Percentiles rank a stretch among this genome's conserved stretches.
Evolutionary conservation across 208 protist species (phyloP).

Genomic region (Phytomonas francai): DNA sequence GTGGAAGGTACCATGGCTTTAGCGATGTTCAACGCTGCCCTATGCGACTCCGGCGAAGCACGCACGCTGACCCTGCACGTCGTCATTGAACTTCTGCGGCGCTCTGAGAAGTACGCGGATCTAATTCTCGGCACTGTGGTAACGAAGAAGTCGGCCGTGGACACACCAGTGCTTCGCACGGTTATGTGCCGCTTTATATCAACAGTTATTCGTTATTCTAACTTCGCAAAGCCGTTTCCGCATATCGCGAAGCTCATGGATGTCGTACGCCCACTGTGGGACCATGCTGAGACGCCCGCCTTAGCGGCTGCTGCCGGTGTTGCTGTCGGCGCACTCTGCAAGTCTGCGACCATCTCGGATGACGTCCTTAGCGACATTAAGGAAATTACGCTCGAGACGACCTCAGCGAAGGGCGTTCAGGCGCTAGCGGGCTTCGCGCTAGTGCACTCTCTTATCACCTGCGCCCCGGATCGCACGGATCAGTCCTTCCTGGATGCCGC

Average conservation of each 20-base stretch:
- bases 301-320: constrained; percentile 60
- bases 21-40: constrained; percentile 83
- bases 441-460: constrained; percentile 60
- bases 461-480: constrained; percentile 44
- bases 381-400: constrained; percentile 49
- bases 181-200: constrained; percentile 88
- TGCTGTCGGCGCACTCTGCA: constrained; percentile 75
- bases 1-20: constrained; percentile 85
- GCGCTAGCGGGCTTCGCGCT: constrained; percentile 71
- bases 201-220: constrained; percentile 74
- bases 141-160: constrained; percentile 70
- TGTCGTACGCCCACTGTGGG: constrained; percentile 66
- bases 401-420: constrained; percentile 42
- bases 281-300: constrained; percentile 55
- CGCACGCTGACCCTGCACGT: constrained; percentile 71
- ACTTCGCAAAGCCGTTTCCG: constrained; percentile 63
- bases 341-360: constrained; percentile 68
- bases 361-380: constrained; percentile 56
- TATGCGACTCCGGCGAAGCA: constrained; percentile 78
- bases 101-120: constrained; percentile 79
- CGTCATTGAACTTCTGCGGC: constrained; percentile 64
- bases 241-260: constrained; percentile 52
- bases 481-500: constrained; percentile 56
- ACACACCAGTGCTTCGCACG: constrained; percentile 70
- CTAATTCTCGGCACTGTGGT: constrained; percentile 83